Evolutionary conservation across 2,329 filamentous ascomycete genomes (phyloP).

Genomic region (Xylariaceae sp.): DNA sequence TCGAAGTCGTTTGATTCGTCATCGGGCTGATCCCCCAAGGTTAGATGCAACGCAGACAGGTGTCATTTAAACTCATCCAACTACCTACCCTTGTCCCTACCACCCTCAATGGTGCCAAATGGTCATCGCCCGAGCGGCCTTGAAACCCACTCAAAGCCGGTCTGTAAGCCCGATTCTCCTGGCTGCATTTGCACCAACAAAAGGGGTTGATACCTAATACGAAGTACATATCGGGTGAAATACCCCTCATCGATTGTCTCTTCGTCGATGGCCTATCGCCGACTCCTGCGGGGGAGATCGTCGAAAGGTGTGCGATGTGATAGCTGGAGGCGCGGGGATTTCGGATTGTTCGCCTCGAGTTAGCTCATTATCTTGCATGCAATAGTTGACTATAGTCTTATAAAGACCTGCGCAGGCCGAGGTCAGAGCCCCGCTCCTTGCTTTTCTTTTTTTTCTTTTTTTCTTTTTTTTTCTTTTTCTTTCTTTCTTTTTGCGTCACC

Average conservation of each 20-base stretch:
- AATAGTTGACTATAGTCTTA: no score
- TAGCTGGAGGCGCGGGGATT: neutral
- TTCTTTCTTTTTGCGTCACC: no score
- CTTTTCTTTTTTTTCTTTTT: no score
- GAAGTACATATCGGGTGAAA: no score
- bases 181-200: neutral
- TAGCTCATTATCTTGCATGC: neutral
- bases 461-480: no score
- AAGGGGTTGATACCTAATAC: neutral
- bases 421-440: neutral
- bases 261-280: neutral
- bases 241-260: neutral
- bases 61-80: neutral
- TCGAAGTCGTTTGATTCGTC: neutral
- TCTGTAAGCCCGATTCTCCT: neutral
- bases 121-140: neutral
- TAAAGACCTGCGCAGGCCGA: neutral
- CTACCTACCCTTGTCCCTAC: neutral
- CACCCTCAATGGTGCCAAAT: neutral
- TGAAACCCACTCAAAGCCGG: neutral
- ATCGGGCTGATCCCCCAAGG: neutral
- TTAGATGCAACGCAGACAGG: neutral
- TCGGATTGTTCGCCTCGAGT: neutral
- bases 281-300: neutral
- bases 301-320: neutral